phyloP scores from a whole-genome alignment of 2,329 filamentous ascomycete genomes.

The Dothideomycetidae sp. region DNA sequence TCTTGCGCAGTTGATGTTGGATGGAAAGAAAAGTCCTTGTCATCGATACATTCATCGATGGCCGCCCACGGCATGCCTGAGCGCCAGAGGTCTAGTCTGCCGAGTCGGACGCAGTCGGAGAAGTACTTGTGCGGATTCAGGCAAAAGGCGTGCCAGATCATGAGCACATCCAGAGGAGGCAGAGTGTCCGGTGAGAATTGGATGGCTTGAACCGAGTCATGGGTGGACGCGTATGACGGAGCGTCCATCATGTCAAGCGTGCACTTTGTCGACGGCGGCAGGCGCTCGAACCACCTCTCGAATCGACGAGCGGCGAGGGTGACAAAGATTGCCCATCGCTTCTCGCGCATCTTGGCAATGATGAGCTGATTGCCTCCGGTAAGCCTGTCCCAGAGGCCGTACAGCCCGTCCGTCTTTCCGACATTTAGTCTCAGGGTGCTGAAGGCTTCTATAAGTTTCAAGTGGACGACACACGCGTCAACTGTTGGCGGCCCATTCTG shows the following conservation, averaged over 20 bases:
- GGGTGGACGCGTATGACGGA: conserved; percentile 6
- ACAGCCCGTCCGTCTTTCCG: conserved; percentile 52
- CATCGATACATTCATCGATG: conserved; percentile 44
- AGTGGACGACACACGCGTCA: conserved; percentile 54
- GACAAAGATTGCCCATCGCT: conserved; percentile 59
- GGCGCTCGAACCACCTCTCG: conserved; percentile 45
- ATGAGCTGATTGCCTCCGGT: conserved; percentile 23
- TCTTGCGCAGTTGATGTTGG: conserved; percentile 31
- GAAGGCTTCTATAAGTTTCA: conserved; percentile 57
- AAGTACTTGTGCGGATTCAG: conserved; percentile 62
- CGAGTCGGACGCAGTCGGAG: conserved; percentile 54
- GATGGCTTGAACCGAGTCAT: conserved; percentile 4
- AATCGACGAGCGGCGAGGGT: conserved; percentile 56
- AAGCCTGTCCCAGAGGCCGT: conserved; percentile 30
- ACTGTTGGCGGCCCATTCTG: conserved; percentile 26
- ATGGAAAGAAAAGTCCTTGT: conserved; percentile 42
- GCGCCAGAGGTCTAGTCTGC: conserved; percentile 43
- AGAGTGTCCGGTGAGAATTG: conserved; percentile 8
- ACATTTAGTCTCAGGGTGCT: conserved; percentile 53
- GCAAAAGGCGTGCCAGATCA: conserved; percentile 71
- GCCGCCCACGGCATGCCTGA: conserved; percentile 52
- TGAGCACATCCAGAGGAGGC: conserved; percentile 47
- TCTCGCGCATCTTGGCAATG: conserved; percentile 48
- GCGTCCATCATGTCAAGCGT: neutral
- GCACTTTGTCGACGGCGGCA: conserved; percentile 16